Percentiles rank a stretch among this genome's conserved stretches.
Conservation (phyloP, 2,329 filamentous ascomycete genomes). For the Byssothecium circinans region DNA sequence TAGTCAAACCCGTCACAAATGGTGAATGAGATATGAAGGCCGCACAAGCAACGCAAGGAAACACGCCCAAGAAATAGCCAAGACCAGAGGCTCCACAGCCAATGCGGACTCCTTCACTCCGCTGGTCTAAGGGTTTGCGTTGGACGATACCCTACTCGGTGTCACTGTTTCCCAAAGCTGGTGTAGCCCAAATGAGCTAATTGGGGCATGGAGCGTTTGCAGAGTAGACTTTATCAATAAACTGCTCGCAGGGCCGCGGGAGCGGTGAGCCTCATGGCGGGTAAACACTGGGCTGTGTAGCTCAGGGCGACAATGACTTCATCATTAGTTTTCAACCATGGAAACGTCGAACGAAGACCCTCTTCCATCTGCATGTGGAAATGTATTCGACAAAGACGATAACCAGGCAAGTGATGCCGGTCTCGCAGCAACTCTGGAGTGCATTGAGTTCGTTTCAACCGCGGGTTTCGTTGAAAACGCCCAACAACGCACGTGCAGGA, state of each 20-base stretch:
- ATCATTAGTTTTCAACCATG: too few relatives aligned
- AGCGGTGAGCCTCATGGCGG: neutral
- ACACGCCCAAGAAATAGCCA: constrained; percentile 36
- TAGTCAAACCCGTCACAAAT: constrained; percentile 37
- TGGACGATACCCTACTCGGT: constrained; percentile 18
- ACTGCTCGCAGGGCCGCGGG: neutral
- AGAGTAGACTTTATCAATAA: neutral
- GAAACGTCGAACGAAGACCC: neutral
- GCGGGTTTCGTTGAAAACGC: neutral
- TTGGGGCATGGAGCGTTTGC: neutral
- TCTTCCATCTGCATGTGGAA: too few relatives aligned
- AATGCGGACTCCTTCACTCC: constrained; percentile 30
- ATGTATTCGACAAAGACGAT: neutral
- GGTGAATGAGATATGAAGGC: constrained; percentile 27
- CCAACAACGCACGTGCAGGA: neutral
- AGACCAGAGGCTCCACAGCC: constrained; percentile 26
- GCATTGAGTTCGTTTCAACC: constrained; percentile 2
- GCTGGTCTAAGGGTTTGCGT: constrained; percentile 30
- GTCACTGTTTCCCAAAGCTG: neutral
- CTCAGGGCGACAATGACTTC: neutral
- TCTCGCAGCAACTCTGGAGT: neutral
- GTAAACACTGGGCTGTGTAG: neutral
- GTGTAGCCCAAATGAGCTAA: neutral
- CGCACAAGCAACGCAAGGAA: constrained; percentile 43
- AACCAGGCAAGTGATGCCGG: neutral